phyloP scores from a whole-genome alignment of 228 moss, liverwort and hornwort species.

The Sphagnum magellanicum region DNA sequence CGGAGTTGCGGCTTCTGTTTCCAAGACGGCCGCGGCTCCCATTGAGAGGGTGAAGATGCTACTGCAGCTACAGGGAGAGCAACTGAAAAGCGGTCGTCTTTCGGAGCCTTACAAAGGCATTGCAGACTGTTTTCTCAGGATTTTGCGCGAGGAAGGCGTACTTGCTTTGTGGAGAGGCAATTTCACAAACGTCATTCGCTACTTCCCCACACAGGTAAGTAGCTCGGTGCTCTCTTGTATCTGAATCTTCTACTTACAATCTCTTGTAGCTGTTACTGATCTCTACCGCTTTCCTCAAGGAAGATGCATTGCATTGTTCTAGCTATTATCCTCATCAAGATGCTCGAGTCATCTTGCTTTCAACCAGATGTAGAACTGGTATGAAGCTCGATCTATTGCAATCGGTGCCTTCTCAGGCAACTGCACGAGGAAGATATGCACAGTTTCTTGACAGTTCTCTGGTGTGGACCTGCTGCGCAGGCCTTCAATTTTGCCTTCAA shows the following conservation, averaged over 20 bases:
- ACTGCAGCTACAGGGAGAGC: background rate
- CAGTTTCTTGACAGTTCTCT: background rate
- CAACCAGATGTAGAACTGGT: background rate
- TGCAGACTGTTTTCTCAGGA: slow-evolving; percentile 2
- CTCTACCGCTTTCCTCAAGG: background rate
- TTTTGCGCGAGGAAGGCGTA: slow-evolving; percentile 1
- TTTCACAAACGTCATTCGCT: slow-evolving; percentile 4
- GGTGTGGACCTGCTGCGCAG: background rate
- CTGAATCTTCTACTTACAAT: background rate
- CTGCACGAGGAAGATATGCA: background rate
- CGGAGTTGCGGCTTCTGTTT: slow-evolving; percentile 3
- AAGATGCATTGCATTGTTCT: background rate
- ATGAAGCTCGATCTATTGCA: background rate
- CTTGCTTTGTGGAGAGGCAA: slow-evolving; percentile 5
- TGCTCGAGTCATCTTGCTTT: background rate
- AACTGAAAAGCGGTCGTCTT: background rate
- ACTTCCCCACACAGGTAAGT: slow-evolving; percentile 5
- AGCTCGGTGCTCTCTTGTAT: background rate
- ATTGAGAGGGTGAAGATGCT: slow-evolving; percentile 7
- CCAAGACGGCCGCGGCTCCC: slow-evolving; percentile 4
- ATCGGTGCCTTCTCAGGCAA: background rate
- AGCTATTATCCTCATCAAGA: background rate
- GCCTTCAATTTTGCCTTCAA: slow-evolving; percentile 3
- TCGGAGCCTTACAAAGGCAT: slow-evolving; percentile 3
- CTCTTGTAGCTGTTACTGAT: background rate